Conservation (phyloP, 2,329 filamentous ascomycete species). For the Zymoseptoria ardabiliae region DNA sequence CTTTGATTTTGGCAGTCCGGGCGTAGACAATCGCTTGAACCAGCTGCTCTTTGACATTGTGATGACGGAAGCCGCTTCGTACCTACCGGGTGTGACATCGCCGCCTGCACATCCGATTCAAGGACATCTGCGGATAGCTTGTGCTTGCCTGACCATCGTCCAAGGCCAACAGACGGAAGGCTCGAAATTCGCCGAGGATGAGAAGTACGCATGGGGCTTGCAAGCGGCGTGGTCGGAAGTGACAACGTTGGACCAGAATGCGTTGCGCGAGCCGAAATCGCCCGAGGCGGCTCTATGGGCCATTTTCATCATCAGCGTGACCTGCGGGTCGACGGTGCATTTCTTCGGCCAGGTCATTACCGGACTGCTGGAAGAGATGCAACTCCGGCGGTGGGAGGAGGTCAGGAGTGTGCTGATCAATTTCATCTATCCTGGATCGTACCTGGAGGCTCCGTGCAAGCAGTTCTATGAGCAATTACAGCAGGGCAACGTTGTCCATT, state of each 20-base stretch:
- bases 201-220: slow-evolving; percentile 25
- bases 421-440: slow-evolving; percentile 30
- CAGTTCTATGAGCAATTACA: slow-evolving; percentile 23
- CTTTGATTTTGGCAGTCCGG: slow-evolving; percentile 27
- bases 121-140: slow-evolving; percentile 26
- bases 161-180: slow-evolving; percentile 27
- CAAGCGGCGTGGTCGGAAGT: slow-evolving; percentile 28
- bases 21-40: slow-evolving; percentile 24
- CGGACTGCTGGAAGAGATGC: slow-evolving; percentile 21
- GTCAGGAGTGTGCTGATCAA: slow-evolving; percentile 27
- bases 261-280: slow-evolving; percentile 24
- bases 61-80: slow-evolving; percentile 18
- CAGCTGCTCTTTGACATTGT: slow-evolving; percentile 27
- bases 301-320: slow-evolving; percentile 29
- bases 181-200: slow-evolving; percentile 20
- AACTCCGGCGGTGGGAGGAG: slow-evolving; percentile 26
- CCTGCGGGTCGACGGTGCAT: slow-evolving; percentile 22
- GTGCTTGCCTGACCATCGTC: slow-evolving; percentile 28
- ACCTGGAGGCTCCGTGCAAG: slow-evolving; percentile 27
- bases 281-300: slow-evolving; percentile 29
- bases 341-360: slow-evolving; percentile 20
- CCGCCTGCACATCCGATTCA: slow-evolving; percentile 24
- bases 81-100: not conserved
- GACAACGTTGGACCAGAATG: slow-evolving; percentile 21
- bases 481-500: not conserved